Base-by-base conservation (phyloP, 2,329 filamentous ascomycete genomes). In the Aspergillus udagawae region DNA sequence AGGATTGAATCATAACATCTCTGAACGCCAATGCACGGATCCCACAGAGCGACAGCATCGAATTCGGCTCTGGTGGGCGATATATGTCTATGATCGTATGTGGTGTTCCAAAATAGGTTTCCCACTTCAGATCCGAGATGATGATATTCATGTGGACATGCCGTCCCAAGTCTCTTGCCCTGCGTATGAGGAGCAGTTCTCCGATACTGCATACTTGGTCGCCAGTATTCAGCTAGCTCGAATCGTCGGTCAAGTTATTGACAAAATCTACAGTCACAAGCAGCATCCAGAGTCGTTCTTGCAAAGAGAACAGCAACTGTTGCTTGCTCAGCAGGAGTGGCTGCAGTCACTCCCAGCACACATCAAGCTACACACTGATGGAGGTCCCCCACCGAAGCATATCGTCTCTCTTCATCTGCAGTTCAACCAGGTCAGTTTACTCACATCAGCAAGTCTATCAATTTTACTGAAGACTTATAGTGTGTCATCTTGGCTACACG, bases 31-130 rank as follows among this genome's bases (percentile, higher is more conserved):
- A 51, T 61, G 60, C n/a, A 54, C 65, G 7, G 61, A 67, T 42
- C 55, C 67, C 6, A 67, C 67, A 4, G 78, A 79, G 3, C 61
- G 66, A 14, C 58, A 72, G 50, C 67, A 71, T 29, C 65, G 69
- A 1, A 61, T 69, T 21, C 63, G 69, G 0, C 58, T 72, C 9
- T 72, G 70, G 69, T 72, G 70, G 70, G 60, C 66, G 7, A 66
- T 71, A 1, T 73, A 71, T 42, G 62, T 70, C 7, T 66, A 67
- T 25, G 70, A 72, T 45, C 71, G 79, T 1, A 74, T 80, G 64
- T 79, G 72, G 66, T 75, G 76, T 1, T 75, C 76, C 0, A 77
- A 79, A 49, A 67, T 79, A 0, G 77, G 79, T 0, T 76, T 79
- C 49, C 77, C 80, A 0, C 67, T 76, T 0, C 75, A 76, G 14